Evolutionary conservation across 164 flowering plant genomes (phyloP).

Genomic region (Dillenia suffruticosa): DNA sequence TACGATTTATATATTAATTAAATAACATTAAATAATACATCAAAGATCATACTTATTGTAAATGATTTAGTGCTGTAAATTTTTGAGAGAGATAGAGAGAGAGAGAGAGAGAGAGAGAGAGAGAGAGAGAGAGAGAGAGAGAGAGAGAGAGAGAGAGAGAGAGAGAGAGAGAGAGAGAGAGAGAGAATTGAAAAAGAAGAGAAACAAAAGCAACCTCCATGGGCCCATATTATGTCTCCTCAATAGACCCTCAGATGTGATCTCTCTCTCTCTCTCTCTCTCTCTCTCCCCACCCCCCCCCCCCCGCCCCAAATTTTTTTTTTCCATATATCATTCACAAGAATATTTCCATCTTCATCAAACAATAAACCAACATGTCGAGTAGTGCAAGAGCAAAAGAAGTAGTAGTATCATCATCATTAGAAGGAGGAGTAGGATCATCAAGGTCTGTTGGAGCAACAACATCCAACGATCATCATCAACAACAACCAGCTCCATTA

Average conservation of each 20-base stretch:
- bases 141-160: too few relatives aligned
- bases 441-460: constrained; percentile 6
- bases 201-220: constrained; percentile 36
- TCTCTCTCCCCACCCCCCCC: constrained; percentile 18
- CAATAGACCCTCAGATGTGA: constrained; percentile 36
- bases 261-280: constrained; percentile 22
- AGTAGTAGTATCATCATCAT: too few relatives aligned
- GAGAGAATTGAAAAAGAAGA: constrained; percentile 16
- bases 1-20: too few relatives aligned
- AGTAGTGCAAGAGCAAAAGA: too few relatives aligned
- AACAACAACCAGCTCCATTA: constrained; percentile 15
- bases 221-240: constrained; percentile 55
- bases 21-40: too few relatives aligned
- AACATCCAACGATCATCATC: background rate
- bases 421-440: constrained; percentile 12
- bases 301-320: constrained; percentile 8
- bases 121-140: too few relatives aligned
- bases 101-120: too few relatives aligned
- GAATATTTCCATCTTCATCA: constrained; percentile 2
- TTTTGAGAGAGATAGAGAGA: too few relatives aligned
- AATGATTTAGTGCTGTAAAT: too few relatives aligned
- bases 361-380: background rate
- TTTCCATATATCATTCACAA: constrained; percentile 16
- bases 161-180: too few relatives aligned
- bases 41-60: too few relatives aligned